A percentile compares a stretch with the other conserved stretches of the same genome.
Conservation (phyloP, 768 basidiomycete species). For the Hypholoma fasciculare region DNA sequence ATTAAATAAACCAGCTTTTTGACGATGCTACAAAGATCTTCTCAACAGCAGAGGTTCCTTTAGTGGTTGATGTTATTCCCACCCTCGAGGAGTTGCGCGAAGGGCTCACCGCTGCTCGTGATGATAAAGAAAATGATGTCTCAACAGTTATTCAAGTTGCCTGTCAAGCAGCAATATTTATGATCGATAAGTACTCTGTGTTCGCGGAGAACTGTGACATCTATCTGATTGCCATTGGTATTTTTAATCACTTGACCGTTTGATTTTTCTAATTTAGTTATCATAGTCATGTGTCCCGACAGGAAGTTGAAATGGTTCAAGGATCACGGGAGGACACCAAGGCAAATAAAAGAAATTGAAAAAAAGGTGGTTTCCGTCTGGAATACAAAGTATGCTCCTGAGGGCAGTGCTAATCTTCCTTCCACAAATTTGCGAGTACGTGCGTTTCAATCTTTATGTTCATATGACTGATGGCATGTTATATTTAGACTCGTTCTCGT, state of each 20-base stretch:
- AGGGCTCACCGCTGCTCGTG: conserved; percentile 13
- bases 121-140: conserved; percentile 14
- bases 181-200: conserved; percentile 15
- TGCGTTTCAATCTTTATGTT: too few relatives aligned
- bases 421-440: too few relatives aligned
- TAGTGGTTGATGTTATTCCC: conserved; percentile 10
- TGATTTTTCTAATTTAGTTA: background rate
- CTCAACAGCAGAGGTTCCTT: too few relatives aligned
- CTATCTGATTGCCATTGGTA: conserved; percentile 20
- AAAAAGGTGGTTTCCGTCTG: too few relatives aligned
- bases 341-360: too few relatives aligned
- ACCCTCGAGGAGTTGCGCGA: conserved; percentile 8
- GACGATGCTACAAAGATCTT: too few relatives aligned
- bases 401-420: too few relatives aligned
- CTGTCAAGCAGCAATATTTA: conserved; percentile 17
- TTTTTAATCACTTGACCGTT: background rate
- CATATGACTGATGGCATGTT: too few relatives aligned
- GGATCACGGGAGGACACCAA: conserved; percentile 1
- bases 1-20: conserved; percentile 16
- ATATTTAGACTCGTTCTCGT: too few relatives aligned
- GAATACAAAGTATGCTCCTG: too few relatives aligned
- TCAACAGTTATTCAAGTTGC: conserved; percentile 17
- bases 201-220: conserved; percentile 15
- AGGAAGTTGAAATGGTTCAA: conserved; percentile 23
- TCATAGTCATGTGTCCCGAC: conserved; percentile 26